These are phyloP conservation scores for Colletotrichum magnum DNA, from an alignment of 2,329 filamentous ascomycete genomes.

Conservation along the genomic window DNA sequence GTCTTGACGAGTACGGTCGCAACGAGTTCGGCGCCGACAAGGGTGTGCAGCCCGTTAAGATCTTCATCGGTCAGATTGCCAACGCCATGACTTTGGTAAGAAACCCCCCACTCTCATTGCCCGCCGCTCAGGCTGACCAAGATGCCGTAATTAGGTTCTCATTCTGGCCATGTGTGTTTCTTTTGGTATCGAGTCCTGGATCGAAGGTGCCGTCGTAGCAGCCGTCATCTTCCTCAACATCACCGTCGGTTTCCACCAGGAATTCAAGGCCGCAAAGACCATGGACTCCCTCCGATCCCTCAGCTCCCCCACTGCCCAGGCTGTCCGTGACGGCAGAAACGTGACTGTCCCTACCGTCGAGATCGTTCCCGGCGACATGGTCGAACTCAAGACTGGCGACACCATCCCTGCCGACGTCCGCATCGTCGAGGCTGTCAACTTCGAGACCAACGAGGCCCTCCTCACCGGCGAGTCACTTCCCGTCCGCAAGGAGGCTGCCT, in stretches of 20 bases:
- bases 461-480: conserved; percentile 76
- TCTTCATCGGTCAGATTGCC: conserved; percentile 75
- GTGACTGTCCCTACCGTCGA: conserved; percentile 55
- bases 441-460: conserved; percentile 77
- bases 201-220: conserved; percentile 71
- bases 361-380: conserved; percentile 71
- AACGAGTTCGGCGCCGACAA: conserved; percentile 75
- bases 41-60: conserved; percentile 73
- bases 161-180: conserved; percentile 71
- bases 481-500: conserved; percentile 65
- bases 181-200: conserved; percentile 71
- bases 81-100: conserved; percentile 78
- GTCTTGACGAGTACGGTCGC: conserved; percentile 69
- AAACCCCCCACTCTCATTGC: neutral
- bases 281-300: conserved; percentile 63
- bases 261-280: conserved; percentile 63
- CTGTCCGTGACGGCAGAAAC: conserved; percentile 57
- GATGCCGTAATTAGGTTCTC: conserved; percentile 56
- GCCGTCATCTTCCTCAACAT: conserved; percentile 72
- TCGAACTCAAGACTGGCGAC: conserved; percentile 68
- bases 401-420: conserved; percentile 74
- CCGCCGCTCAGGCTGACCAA: neutral
- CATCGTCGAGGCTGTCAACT: conserved; percentile 72
- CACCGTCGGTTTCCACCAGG: conserved; percentile 63
- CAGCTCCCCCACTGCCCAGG: conserved; percentile 59